Evolutionary conservation across 1,284 basidiomycete genomes (phyloP), one percentile per base, ranked within the genome.

Genomic region (Porphyrellus sp.): DNA sequence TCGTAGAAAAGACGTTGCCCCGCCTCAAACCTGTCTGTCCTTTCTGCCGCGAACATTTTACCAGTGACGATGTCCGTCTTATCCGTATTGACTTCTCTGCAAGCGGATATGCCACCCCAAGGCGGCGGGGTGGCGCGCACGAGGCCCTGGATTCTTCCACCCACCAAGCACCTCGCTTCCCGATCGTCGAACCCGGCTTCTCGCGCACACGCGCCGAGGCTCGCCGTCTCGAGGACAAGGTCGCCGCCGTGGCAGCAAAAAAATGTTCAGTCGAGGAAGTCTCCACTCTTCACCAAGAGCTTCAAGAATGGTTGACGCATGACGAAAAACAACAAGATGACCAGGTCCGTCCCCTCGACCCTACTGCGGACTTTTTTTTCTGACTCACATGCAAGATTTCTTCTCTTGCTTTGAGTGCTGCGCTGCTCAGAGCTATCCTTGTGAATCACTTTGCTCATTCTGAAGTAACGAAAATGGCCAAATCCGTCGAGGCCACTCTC

Each of bases 191-290:
- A 60, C 68, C 72, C 42, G 57, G 65, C 61, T 74, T 61, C 50
- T 54, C 75, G 16, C 74, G 74, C 44, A 70, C 73, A 12, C 75
- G 80, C 38, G 75, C 77, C 42, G 83, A 86, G 57, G 82, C 80
- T 53, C 80, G 82, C 38, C 73, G 79, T 58, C 75, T 90, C 50
- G 88, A 90, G 71, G 81, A 82, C 71, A 87, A 81, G 70, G 86
- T 90, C 53, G 83, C 83, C 53, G 80, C 79, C 63, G 83, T 89
- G 60, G 88, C 87, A 28, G 79, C 81, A n/a, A 87, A 86, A 80
- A 89, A 87, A 76, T 89, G 85, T 72, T 88, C 86, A 25, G 86
- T 90, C 53, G 87, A 90, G 69, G 87, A 90, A 73, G 85, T 90
- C 42, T 78, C 81, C 46, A 74, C 77, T 52, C 78, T 90, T 58